These are phyloP conservation scores for Lignosus rhinocerotis DNA, from an alignment of 1,284 basidiomycete genomes.

Conservation along the genomic window DNA sequence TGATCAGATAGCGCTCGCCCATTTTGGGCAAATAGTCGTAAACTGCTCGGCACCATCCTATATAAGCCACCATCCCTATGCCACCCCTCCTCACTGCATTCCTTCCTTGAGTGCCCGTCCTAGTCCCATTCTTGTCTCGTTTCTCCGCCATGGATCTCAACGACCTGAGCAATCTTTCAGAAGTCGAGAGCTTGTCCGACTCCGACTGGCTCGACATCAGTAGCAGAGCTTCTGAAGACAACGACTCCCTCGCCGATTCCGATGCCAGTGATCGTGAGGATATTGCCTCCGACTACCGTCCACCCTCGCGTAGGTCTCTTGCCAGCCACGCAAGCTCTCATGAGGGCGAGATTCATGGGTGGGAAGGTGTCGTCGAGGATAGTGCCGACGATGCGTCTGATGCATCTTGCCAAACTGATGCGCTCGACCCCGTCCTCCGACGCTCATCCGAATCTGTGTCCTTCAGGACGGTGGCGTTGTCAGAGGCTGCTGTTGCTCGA, in stretches of 20 bases:
- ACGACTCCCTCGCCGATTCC: constrained; percentile 57
- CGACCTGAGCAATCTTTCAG: constrained; percentile 45
- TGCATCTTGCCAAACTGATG: constrained; percentile 27
- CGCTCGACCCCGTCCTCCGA: constrained; percentile 10
- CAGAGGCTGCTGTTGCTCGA: constrained; percentile 29
- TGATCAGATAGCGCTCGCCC: constrained; percentile 19
- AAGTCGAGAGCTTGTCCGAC: constrained; percentile 67
- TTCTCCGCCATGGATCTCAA: constrained; percentile 32
- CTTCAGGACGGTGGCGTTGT: constrained; percentile 25
- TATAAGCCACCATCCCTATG: constrained; percentile 19
- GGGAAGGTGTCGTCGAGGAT: constrained; percentile 73
- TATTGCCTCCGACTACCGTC: constrained; percentile 43
- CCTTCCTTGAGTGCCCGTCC: not conserved
- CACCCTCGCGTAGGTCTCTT: constrained; percentile 65
- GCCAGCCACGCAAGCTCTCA: constrained; percentile 64
- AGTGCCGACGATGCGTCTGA: constrained; percentile 42
- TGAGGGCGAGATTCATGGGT: constrained; percentile 66
- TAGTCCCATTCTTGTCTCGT: not conserved
- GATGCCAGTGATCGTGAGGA: constrained; percentile 59
- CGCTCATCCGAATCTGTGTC: constrained; percentile 17
- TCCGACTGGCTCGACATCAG: constrained; percentile 81
- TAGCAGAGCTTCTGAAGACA: constrained; percentile 64
- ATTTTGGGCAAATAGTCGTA: constrained; percentile 22
- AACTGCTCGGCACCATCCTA: constrained; percentile 20
- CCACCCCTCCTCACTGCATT: constrained; percentile 10